Evolutionary conservation across 371 early-diverging fungal genomes (phyloP), one percentile per base, ranked within the genome.

Genomic region (Capniomyces stellatus): DNA sequence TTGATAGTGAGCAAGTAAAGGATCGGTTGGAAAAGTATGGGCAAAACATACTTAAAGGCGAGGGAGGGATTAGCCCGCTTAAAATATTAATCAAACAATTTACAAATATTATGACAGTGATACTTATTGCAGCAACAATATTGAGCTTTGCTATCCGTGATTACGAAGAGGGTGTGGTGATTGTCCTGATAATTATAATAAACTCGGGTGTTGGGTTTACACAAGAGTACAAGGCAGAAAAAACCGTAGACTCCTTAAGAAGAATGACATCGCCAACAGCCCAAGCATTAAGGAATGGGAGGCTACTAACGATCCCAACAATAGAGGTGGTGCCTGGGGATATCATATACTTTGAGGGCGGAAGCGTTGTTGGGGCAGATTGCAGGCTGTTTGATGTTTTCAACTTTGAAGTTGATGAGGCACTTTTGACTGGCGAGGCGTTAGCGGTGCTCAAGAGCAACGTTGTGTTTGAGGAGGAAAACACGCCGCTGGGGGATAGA

Each of bases 331-430:
- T 89, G 3, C 86, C 86, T 25, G 93, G 93, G 21, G 93, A 94
- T 63, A 60, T 93, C 31, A 66, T 92, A 35, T 67, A 82, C 24
- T 67, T 92, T 30, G 85, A 87, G 57, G 81, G 80, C 58, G 90
- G 92, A 31, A 88, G 90, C 55, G 80, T 82, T 4, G 76, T 91
- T 29, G 83, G 82, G 15, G 93, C 92, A 21, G 92, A 93, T 63
- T 73, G 82, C 23, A 78, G 89, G 29, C 64, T 92, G n/a, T 71
- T 83, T 56, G 81, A 85, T 47, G 66, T 77, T 13, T 77, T 87
- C 23, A 87, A 90, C 54, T 69, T 87, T 15, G 83, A 86, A 57
- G 70, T 82, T 1, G 81, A 90, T 56, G 91, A 89, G 62, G 78
- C 83, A n/a, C 66, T 87, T 29, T 66, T 88, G 41, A 92, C 90